Evolutionary conservation across 495 filamentous ascomycete species (phyloP), one percentile per base, ranked within the genome.

Genomic region (Xylaria venustula): DNA sequence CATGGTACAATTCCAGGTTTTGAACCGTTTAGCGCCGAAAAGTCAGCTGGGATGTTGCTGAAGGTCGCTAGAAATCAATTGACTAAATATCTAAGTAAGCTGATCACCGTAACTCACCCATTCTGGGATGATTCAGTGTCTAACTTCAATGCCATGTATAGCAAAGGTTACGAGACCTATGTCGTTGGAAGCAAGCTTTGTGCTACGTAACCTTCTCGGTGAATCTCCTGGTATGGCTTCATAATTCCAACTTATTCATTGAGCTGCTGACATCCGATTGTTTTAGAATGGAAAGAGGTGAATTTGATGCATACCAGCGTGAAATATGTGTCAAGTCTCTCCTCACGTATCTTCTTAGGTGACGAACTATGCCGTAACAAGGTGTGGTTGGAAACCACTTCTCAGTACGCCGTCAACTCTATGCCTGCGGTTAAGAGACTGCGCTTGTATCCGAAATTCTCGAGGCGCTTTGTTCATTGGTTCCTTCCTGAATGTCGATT

Each of bases 331-430:
- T 70, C 77, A 6, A 76, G 75, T 22, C 62, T 82, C 6, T 77
- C 79, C 0, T 74, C 77, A 0, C 69, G 76, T 11, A 67, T 81
- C 40, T 84, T 84, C 51, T 64, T 83, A 2, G 83, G 83, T 19
- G 67, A 75, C 1, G 69, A 77, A 14, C 58, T 83, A 1, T 79
- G 77, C 56, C 76, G 76, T 12, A 71, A 82, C 51, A 64, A 71
- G 19, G 64, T 72, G 19, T 84, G 81, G 82, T 68, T 80, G 9
- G 62, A 66, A 0, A 68, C 77, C 0, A 74, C 77, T 0, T 66
- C 75, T 11, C 61, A 74, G 37, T 82, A 80, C 58, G 74, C 79
- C 0, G 50, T 75, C 0, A 64, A 68, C 28, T 61, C 62, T 17
- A 71, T 78, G 30, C 19, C 46, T 2, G 78, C 70, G 0, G 65